Base-by-base conservation (phyloP, 2,329 filamentous ascomycete species). In the Fusarium sp. region DNA sequence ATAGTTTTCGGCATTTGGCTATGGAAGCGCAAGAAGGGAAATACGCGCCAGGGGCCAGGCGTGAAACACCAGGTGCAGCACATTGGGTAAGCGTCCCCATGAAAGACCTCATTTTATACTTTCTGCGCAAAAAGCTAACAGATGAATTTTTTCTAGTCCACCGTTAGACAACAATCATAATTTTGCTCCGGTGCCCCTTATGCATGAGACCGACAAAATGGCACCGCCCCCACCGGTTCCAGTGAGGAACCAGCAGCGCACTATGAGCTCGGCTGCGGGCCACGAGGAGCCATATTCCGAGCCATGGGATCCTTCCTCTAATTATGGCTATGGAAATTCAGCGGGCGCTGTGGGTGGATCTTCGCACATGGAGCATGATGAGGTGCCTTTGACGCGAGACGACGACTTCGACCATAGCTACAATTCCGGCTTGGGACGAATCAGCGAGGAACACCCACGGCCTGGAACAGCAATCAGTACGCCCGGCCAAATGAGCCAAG, bases 321-420 rank as follows among this genome's bases (percentile, higher is more conserved):
- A 66, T 9, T 78, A 78, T 61, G 70, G 63, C 22, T 75, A 73
- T 26, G 64, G 64, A 6, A 41, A 57, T 11, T 67, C 72, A 20
- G 61, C 64, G 14, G 63, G 66, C 56, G 70, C 75, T 41, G 70
- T 78, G 49, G 76, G 77, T 3, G 76, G 75, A 15, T 77, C 74
- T 20, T 78, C 58, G 39, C 78, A 61, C 41, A 71, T 66, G 76
- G 80, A 80, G 52, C 76, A 75, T 42, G 83, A 86, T 33, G 79
- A 82, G 62, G 78, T 83, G 13, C 84, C 85, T 20, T 77, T 86
- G 54, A 83, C 83, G 1, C 80, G 84, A 17, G 77, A 77, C 52
- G 85, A 87, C 28, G 86, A 88, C 31, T 87, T 86, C 64, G 81
- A 83, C 12, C 81, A 83, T 11, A 82, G 83, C 59, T 85, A 83